These are phyloP conservation scores for Pseudonectria buxi DNA, from an alignment of 2,329 filamentous ascomycete species.

Conservation along the genomic window DNA sequence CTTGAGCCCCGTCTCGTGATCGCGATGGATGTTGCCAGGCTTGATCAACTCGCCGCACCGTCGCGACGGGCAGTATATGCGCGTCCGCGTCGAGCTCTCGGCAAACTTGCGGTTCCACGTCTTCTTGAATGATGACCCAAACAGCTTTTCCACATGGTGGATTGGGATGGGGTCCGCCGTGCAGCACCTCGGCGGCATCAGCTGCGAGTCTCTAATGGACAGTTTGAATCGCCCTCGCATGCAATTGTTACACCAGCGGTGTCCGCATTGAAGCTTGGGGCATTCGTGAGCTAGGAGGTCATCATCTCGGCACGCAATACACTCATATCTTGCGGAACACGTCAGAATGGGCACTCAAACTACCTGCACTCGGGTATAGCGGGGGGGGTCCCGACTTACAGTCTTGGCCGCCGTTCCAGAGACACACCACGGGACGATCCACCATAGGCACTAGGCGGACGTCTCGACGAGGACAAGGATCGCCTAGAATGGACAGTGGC, in stretches of 20 bases:
- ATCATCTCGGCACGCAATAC: conserved; percentile 66
- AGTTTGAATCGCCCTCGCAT: conserved; percentile 67
- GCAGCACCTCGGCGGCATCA: conserved; percentile 84
- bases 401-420: conserved; percentile 17
- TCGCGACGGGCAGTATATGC: conserved; percentile 68
- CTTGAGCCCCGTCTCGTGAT: conserved; percentile 51
- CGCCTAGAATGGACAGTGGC: conserved; percentile 11
- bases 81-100: conserved; percentile 67
- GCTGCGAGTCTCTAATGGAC: conserved; percentile 67
- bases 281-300: conserved; percentile 51
- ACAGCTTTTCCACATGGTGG: conserved; percentile 68
- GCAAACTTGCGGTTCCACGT: conserved; percentile 75
- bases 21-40: conserved; percentile 57
- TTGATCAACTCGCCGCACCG: conserved; percentile 76
- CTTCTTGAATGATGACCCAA: conserved; percentile 67
- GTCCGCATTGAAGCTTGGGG: conserved; percentile 68
- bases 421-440: conserved; percentile 20
- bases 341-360: conserved; percentile 7
- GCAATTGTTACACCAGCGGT: conserved; percentile 75
- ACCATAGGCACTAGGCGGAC: conserved; percentile 21
- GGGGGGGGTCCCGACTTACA: conserved; percentile 17
- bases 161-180: conserved; percentile 65
- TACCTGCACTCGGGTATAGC: neutral
- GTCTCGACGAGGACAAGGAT: conserved; percentile 21
- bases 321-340: conserved; percentile 52